A percentile compares a stretch with the other conserved stretches of the same genome.
phyloP scores from a whole-genome alignment of 1,284 basidiomycete genomes.

The Laetiporus sulphureus region DNA sequence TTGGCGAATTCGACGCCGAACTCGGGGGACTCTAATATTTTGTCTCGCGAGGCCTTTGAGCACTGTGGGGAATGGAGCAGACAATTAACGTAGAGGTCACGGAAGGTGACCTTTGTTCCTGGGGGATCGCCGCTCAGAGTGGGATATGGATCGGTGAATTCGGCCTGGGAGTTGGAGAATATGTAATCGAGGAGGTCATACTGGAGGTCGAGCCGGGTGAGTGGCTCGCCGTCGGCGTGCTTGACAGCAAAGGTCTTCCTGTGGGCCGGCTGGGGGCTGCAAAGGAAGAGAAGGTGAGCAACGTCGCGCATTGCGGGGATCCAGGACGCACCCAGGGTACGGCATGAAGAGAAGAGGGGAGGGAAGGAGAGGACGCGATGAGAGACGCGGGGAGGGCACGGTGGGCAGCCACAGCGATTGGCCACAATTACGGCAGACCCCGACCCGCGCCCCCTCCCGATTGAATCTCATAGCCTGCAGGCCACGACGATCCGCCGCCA shows the following conservation, averaged over 20 bases:
- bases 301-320: slow-evolving; percentile 10
- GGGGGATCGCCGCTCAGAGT: slow-evolving; percentile 35
- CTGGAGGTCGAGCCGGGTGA: slow-evolving; percentile 78
- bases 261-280: slow-evolving; percentile 50
- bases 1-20: slow-evolving; percentile 82
- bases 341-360: slow-evolving; percentile 11
- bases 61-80: slow-evolving; percentile 76
- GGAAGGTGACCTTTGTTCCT: slow-evolving; percentile 62
- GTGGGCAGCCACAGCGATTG: slow-evolving; percentile 14
- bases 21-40: slow-evolving; percentile 71
- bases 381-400: slow-evolving; percentile 14
- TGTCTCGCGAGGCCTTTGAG: slow-evolving; percentile 83
- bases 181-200: slow-evolving; percentile 78
- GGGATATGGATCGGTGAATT: slow-evolving; percentile 61
- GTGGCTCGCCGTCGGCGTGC: slow-evolving; percentile 68
- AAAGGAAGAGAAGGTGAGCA: neutral
- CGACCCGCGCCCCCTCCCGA: slow-evolving; percentile 17
- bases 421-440: slow-evolving; percentile 24
- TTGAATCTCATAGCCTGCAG: slow-evolving; percentile 27
- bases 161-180: slow-evolving; percentile 62
- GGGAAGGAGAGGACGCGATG: slow-evolving; percentile 3
- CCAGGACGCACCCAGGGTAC: too few relatives aligned
- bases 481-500: neutral
- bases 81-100: slow-evolving; percentile 80
- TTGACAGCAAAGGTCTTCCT: slow-evolving; percentile 74